A percentile compares a stretch with the other conserved stretches of the same genome.
phyloP scores from a whole-genome alignment of 1,284 basidiomycete species.

The Abortiporus biennis region DNA sequence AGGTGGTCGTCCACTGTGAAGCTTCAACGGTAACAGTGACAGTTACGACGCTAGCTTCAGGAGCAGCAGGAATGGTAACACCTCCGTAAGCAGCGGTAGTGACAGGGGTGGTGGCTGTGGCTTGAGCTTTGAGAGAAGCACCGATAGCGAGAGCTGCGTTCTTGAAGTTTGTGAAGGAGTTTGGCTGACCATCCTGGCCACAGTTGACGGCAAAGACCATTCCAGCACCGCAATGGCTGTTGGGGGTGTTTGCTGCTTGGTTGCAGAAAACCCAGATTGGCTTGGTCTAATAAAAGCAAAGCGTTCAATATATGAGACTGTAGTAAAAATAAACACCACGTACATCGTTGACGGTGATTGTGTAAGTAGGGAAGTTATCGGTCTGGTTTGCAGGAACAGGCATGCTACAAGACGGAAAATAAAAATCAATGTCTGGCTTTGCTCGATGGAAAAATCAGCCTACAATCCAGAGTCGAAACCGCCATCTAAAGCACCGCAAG shows the following conservation, averaged over 20 bases:
- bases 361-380: constrained; percentile 29
- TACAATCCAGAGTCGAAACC: constrained; percentile 58
- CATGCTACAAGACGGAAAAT: constrained; percentile 28
- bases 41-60: constrained; percentile 27
- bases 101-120: constrained; percentile 22
- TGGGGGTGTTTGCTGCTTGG: constrained; percentile 28
- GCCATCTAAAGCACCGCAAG: constrained; percentile 41
- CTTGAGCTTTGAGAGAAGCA: constrained; percentile 31
- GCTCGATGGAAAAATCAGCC: constrained; percentile 17
- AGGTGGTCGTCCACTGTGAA: constrained; percentile 45
- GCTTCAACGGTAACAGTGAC: constrained; percentile 33
- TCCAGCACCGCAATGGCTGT: constrained; percentile 50
- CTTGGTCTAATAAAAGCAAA: constrained; percentile 19
- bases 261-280: constrained; percentile 41
- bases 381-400: constrained; percentile 39
- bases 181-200: constrained; percentile 40
- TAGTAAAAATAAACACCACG: constrained; percentile 9
- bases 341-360: constrained; percentile 31
- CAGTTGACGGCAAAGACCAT: constrained; percentile 67
- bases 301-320: background rate
- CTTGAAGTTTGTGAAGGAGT: constrained; percentile 55
- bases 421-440: constrained; percentile 1
- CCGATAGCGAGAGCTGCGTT: constrained; percentile 44
- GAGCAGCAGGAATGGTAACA: constrained; percentile 42
- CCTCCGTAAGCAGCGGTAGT: constrained; percentile 38